Base-by-base conservation (phyloP, 2,329 filamentous ascomycete species). In the Colletotrichum musae region DNA sequence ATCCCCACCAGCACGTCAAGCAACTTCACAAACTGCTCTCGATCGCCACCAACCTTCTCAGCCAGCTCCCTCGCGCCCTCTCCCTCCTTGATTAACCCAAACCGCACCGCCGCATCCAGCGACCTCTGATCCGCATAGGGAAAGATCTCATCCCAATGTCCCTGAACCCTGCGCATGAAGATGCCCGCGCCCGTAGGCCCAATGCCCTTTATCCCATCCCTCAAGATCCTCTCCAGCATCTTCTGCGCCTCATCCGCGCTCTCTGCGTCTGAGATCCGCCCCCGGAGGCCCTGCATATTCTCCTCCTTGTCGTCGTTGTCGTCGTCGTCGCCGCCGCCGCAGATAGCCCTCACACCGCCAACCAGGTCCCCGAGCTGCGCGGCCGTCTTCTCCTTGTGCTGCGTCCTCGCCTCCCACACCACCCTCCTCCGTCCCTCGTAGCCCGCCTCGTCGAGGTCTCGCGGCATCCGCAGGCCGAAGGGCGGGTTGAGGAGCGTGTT, bases 331-430 rank as follows among this genome's bases (percentile, higher is more conserved):
- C 6, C 24, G 1, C 6, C 28, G 12, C n/a, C 24, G 36, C 28
- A 61, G 18, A 66, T 66, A 3, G 15, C 18, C 24, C 57, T 43
- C 18, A 61, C 57, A 0, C 63, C 28, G 0, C 54, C 47, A 9
- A 66, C 63, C 1, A 68, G 50, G 6, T 51, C 52, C 7, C 75
- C 76, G 6, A 84, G 75, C 64, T 84, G 79, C 9, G 77, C 75
- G 0, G 82, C 82, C 2, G 81, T 84, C 75, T 84, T 84, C 70
- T 80, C 81, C 64, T 82, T 81, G 68, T 85, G 82, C 74, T 84
- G 82, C 6, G 81, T 84, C 36, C 76, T 71, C 41, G 83, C 82
- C 62, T 81, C 79, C 68, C 77, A 77, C 45, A 85, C 71, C 3
- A 82, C 80, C 74, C 83, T 71, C 39, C 75, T 75, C 4, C 77